Conservation (phyloP, 495 filamentous ascomycete species). For the Bryoglossum gracile region DNA sequence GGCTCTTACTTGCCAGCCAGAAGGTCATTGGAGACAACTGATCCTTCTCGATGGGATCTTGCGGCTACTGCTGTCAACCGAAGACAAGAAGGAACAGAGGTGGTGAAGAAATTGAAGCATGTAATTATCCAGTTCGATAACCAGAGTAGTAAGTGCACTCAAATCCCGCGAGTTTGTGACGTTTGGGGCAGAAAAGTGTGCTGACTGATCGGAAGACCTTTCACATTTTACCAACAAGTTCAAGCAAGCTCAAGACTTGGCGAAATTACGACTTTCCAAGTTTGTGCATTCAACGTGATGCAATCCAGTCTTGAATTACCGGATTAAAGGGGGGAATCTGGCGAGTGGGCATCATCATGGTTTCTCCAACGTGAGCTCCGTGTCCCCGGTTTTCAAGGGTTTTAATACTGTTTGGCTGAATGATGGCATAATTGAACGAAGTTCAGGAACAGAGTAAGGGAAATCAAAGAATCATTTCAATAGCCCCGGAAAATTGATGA, state of each 20-base stretch:
- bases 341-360: too few relatives aligned
- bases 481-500: too few relatives aligned
- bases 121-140: slow-evolving; percentile 8
- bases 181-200: not conserved
- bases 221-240: not conserved
- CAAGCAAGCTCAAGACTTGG: not conserved
- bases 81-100: not conserved
- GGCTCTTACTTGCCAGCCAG: not conserved
- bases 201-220: not conserved
- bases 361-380: too few relatives aligned
- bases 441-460: too few relatives aligned
- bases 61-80: not conserved
- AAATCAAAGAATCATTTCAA: too few relatives aligned
- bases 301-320: too few relatives aligned
- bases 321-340: too few relatives aligned
- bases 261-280: not conserved
- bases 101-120: slow-evolving; percentile 8
- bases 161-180: too few relatives aligned
- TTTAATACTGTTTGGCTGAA: too few relatives aligned
- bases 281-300: not conserved
- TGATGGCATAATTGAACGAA: too few relatives aligned
- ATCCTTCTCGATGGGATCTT: slow-evolving; percentile 1
- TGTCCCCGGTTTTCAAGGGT: too few relatives aligned
- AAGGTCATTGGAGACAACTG: slow-evolving; percentile 3
- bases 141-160: not conserved